Conservation (phyloP, 2,329 filamentous ascomycete genomes). For the Hymenoscyphus occultus region DNA sequence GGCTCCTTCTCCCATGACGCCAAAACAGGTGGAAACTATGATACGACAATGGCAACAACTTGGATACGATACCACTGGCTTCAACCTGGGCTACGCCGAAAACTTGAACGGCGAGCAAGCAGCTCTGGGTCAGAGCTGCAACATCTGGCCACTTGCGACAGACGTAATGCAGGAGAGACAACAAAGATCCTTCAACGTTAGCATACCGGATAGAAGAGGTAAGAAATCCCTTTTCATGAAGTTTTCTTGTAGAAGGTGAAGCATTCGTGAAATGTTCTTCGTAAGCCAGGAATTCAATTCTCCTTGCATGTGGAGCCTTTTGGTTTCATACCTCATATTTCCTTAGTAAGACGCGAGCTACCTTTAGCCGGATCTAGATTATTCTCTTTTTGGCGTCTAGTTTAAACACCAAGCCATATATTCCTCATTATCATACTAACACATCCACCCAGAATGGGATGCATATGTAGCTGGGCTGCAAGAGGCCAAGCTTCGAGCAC, state of each 20-base stretch:
- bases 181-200: constrained; percentile 55
- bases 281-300: constrained; percentile 4
- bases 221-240: constrained; percentile 16
- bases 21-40: constrained; percentile 58
- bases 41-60: constrained; percentile 64
- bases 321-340: constrained; percentile 2
- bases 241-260: not conserved
- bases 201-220: constrained; percentile 53
- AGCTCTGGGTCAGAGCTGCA: constrained; percentile 55
- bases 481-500: constrained; percentile 87
- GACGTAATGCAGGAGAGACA: constrained; percentile 57
- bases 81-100: constrained; percentile 57
- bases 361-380: not conserved
- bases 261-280: no score
- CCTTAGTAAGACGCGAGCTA: not conserved
- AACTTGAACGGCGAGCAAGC: constrained; percentile 21
- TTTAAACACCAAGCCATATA: constrained; percentile 5
- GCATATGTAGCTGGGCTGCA: constrained; percentile 77
- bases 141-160: constrained; percentile 62
- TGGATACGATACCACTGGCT: constrained; percentile 67
- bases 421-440: constrained; percentile 2
- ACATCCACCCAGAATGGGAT: constrained; percentile 54
- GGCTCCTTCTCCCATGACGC: constrained; percentile 51
- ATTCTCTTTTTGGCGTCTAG: not conserved
- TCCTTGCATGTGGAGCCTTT: constrained; percentile 1